Evolutionary conservation across 2,329 filamentous ascomycete genomes (phyloP), one percentile per base, ranked within the genome.

Genomic region (Colletotrichum sp.): DNA sequence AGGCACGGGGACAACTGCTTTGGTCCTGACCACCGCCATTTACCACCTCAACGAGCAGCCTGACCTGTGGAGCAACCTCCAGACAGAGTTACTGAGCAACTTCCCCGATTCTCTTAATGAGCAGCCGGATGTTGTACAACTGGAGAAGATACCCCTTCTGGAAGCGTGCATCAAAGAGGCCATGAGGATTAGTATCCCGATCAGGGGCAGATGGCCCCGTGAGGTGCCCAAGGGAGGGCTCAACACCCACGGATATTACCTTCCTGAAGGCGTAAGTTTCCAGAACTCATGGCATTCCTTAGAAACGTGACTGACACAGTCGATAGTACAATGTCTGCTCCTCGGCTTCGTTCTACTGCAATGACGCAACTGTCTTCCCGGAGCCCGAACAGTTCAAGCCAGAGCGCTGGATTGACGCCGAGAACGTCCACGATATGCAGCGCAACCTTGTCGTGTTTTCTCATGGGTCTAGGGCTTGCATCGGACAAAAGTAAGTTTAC

Each of bases 41-140:
- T 62, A 62, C 28, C 59, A 62, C 59, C 59, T 62, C 59, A 34
- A 62, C 18, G 3, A 28, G 26, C 59, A 62, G 18, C 59, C 59
- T 2, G 28, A 34, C 7, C 28, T 62, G 26, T 62, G 59, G 59
- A 34, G n/a, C 8, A 62, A 32, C 5, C 30, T 62, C 9, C 30
- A 62, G n/a, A 3, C 59, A 34, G 59, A 28, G 12, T 32, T n/a
- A 4, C 18, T 34, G 18, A 32, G 30, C 12, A 30, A 13, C 12
- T 62, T 62, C n/a, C 59, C 59, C 7, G 10, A 34, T 7, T 34
- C 18, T 1, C 3, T 62, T 1, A 21, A 62, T 32, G 28, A 34
- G 2, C 59, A 62, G 21, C 59, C 30, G 5, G 59, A 62, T 32
- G 1, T 62, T 21, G 30, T 62, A 6, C 59, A 62, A 2, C 18